phyloP scores from a whole-genome alignment of 169 alveolate species.

The Theileria luwenshuni region DNA sequence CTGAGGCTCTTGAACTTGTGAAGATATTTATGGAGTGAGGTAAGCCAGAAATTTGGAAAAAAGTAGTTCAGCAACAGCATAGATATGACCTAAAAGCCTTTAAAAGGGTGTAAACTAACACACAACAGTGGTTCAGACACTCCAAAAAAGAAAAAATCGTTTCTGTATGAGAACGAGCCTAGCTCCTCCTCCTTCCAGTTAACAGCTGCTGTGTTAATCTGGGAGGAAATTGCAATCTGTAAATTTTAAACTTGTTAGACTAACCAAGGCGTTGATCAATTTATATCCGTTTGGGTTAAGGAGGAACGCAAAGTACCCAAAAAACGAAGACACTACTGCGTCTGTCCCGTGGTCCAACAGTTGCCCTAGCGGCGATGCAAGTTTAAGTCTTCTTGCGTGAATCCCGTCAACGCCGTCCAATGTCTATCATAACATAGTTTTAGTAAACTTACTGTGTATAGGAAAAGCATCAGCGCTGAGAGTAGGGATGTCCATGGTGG shows the following conservation, averaged over 20 bases:
- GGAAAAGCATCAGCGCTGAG: constrained; percentile 10
- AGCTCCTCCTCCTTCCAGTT: constrained; percentile 57
- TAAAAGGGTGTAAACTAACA: constrained; percentile 1
- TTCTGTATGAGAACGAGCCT: constrained; percentile 34
- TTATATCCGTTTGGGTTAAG: constrained; percentile 51
- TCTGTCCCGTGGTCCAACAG: constrained; percentile 67
- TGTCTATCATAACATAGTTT: constrained; percentile 31
- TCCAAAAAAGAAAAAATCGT: constrained; percentile 42
- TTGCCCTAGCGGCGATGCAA: constrained; percentile 67
- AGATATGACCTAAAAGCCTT: background rate
- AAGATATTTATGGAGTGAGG: background rate
- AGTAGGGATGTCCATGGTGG: constrained; percentile 48
- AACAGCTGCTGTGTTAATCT: constrained; percentile 31
- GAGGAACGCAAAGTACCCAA: constrained; percentile 37
- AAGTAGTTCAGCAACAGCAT: constrained; percentile 3
- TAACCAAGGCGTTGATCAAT: constrained; percentile 4
- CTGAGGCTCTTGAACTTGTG: background rate
- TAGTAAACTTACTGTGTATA: constrained; percentile 40
- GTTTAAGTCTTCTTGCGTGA: constrained; percentile 54
- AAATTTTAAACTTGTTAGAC: background rate
- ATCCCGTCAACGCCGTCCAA: constrained; percentile 69
- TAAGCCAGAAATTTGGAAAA: constrained; percentile 11
- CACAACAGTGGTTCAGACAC: constrained; percentile 52
- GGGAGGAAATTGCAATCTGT: constrained; percentile 8
- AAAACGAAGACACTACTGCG: constrained; percentile 57